Evolutionary conservation across 345 rosid species (phyloP), one percentile per base, ranked within the genome.

Genomic region (Pugionium cornutum): DNA sequence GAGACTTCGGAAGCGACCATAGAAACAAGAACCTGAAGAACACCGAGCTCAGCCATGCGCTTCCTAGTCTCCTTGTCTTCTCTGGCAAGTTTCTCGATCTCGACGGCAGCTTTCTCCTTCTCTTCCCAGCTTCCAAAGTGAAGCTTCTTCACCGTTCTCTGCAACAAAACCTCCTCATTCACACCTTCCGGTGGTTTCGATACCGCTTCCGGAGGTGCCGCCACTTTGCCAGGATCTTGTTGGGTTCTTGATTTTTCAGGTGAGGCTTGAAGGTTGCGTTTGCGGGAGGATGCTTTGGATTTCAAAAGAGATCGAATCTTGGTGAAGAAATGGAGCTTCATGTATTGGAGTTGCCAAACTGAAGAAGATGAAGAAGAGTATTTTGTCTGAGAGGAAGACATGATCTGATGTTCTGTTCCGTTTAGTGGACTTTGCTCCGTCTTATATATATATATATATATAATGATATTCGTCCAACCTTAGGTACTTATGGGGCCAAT

Each of bases 41-140:
- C 99, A 9, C 99, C 96, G 0, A 94, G 96, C 80, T 88, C 96
- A 1, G 83, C 96, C 85, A 94, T 85, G 70, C 83, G 71, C 70
- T 81, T 88, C 69, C 81, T 79, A 9, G 68, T 73, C 65, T 81
- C 82, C 47, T 52, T 72, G 58, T 88, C 95, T 64, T 81, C 80
- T 68, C 79, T 69, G 7, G 95, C 89, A 37, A 94, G 70, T 56
- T 71, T 83, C 63, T 62, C 82, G 11, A 94, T 88, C 71, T 87
- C 91, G 44, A 47, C 33, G 31, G 87, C 92, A 2, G 95, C 96
- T 52, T 71, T 72, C 69, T 81, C 84, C 69, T 87, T 88, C 77
- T 88, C 97, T 50, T 86, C 88, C 75, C 74, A 78, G 46, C 75
- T 82, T 29, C 99, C 99, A 6, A 94, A 94, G 75, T 83, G 89